phyloP scores from a whole-genome alignment of 129 eudicot species.

The Tagetes erecta region DNA sequence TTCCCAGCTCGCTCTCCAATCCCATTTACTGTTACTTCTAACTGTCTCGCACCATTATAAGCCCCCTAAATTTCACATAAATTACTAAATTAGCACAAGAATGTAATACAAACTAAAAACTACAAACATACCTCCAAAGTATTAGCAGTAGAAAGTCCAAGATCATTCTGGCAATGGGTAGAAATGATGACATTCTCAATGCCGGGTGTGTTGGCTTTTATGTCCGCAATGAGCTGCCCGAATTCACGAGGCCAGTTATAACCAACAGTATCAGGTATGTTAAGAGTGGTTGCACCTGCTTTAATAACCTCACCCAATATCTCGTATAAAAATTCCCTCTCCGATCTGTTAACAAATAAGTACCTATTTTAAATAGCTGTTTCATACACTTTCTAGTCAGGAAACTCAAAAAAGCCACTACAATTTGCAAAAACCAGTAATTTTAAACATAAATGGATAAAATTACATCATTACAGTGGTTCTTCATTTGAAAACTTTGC shows the following conservation, averaged over 20 bases:
- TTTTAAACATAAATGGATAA: not conserved
- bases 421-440: not conserved
- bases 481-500: too few relatives aligned
- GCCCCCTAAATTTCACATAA: constrained; percentile 55
- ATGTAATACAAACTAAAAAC: constrained; percentile 18
- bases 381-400: constrained; percentile 1
- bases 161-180: constrained; percentile 89
- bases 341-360: constrained; percentile 52
- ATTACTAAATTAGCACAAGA: constrained; percentile 4
- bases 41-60: constrained; percentile 72
- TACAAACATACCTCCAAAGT: constrained; percentile 55
- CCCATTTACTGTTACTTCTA: constrained; percentile 83
- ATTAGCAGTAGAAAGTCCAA: constrained; percentile 85
- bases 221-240: constrained; percentile 77
- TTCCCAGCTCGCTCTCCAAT: constrained; percentile 93
- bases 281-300: constrained; percentile 84
- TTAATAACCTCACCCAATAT: constrained; percentile 74
- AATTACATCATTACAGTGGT: too few relatives aligned
- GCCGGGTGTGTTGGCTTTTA: constrained; percentile 76
- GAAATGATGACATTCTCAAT: constrained; percentile 80
- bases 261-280: constrained; percentile 86
- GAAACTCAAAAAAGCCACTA: not conserved
- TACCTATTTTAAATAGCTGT: constrained; percentile 21
- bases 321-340: constrained; percentile 65
- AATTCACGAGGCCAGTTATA: constrained; percentile 57